Base-by-base conservation (phyloP, 345 rosid species). In the Rhizophora apiculata region DNA sequence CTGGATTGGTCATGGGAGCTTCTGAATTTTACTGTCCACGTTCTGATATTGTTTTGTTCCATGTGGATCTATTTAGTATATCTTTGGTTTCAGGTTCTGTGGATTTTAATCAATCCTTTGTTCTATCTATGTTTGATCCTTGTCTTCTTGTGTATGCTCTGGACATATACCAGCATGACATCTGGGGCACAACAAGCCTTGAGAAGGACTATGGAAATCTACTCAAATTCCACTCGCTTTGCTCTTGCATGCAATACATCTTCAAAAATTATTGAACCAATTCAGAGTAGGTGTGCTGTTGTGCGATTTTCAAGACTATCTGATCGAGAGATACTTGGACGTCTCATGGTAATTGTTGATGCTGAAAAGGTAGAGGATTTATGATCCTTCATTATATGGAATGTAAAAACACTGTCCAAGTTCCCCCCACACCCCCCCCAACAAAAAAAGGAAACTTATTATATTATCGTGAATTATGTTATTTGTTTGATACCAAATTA, bases 151-250 rank as follows among this genome's bases (percentile, higher is more conserved):
- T 55, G 8, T 34, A 19, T 51, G 29, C 15, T 51, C 29, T 65
- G 30, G 29, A 29, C 43, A 51, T 43, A 68, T 31, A 58, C 59
- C 74, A 95, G 98, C 82, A 95, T 92, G 98, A 95, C 99, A 70
- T 85, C 98, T 72, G 99, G 96, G 80, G 97, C 99, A 52, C 97
- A 92, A 67, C 99, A 95, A 86, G 98, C 98, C 6, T 79, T 95
- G 76, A 88, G 98, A 88, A 83, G 97, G 52, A 92, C 98, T 19
- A 95, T 95, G 88, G 99, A 95, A 82, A 92, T 92, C 71, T 90
- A 90, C 72, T 92, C 99, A 63, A 90, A 86, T 71, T 84, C 99
- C 15, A 95, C 98, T 3, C 92, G 98, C 37, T 95, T 95, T 85
- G 97, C 99, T 64, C 98, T 95, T 69, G 99, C 99, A 26, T 92